Evolutionary conservation across 2,329 filamentous ascomycete species (phyloP), one percentile per base, ranked within the genome.

Genomic region (Pyricularia sp.): DNA sequence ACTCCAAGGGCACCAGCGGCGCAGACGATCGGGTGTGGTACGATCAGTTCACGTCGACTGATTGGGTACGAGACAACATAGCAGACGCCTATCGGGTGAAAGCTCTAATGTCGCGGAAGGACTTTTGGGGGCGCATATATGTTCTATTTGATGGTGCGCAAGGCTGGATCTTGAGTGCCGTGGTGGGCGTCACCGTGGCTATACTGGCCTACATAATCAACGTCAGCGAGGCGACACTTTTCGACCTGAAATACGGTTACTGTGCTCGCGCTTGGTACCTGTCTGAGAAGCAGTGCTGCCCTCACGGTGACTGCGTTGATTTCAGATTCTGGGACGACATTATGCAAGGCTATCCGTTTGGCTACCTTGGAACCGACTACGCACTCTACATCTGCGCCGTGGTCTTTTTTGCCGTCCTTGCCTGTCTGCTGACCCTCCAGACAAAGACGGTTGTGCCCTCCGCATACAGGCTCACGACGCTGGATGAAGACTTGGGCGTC

Each of bases 41-140:
- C 77, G 94, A 99, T 78, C 94, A 99, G 76, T 96, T 96, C 72
- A 96, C 92, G 6, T 96, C 91, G 7, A 97, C 91, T 65, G 93
- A 99, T 75, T 99, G 94, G 94, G 93, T 99, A 0, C 93, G 96
- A 73, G 94, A 99, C 75, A 93, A 89, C 74, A 97, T 99, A 70
- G 91, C 92, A 71, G 94, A 97, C 76, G 91, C 93, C 10, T 91
- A 92, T 71, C 89, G 94, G 30, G 86, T 96, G 62, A 94, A 96
- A 74, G 87, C 87, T 64, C 81, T 99, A 53, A 86, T 91, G 62
- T 87, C 84, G 70, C 83, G 92, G 62, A 96, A 89, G 74, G 94
- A 93, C 76, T 83, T 96, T 67, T 87, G 88, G 73, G 93, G 93
- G n/a, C 87, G 89, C 62, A 70, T 96, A 16, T 79, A 85, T 60